These are phyloP conservation scores for Arbutus unedo DNA, from an alignment of 148 eudicot species.

Conservation along the genomic window DNA sequence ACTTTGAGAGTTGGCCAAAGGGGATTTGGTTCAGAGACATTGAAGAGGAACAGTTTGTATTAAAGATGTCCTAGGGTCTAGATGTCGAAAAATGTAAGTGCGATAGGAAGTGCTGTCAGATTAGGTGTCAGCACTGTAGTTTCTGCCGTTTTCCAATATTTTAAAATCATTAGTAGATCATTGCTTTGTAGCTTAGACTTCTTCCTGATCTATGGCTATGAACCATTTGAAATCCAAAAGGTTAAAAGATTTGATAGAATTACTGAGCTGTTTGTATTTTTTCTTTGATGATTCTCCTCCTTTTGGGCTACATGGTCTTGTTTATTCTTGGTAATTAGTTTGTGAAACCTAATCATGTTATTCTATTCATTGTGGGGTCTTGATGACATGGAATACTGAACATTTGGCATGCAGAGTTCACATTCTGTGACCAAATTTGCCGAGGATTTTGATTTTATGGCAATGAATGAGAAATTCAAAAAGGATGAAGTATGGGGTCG, in stretches of 20 bases:
- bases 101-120: neutral
- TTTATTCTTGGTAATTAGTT: neutral
- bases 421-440: constrained; percentile 61
- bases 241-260: too few relatives aligned
- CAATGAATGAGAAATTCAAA: constrained; percentile 94
- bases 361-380: neutral
- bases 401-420: constrained; percentile 37
- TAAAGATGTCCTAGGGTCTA: neutral
- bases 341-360: neutral
- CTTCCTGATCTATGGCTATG: too few relatives aligned
- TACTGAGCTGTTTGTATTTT: neutral
- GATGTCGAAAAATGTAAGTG: neutral
- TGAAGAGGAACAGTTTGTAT: neutral
- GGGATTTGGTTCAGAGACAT: neutral
- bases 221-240: too few relatives aligned
- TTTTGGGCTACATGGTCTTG: neutral
- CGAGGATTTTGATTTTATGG: constrained; percentile 85
- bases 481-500: constrained; percentile 97
- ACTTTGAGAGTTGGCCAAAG: neutral
- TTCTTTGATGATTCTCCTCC: neutral
- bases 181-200: too few relatives aligned
- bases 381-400: neutral
- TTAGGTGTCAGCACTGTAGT: neutral
- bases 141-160: too few relatives aligned
- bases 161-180: too few relatives aligned